Base-by-base conservation (phyloP, 1,139 yeast species). In the Arxiozyma bovina region DNA sequence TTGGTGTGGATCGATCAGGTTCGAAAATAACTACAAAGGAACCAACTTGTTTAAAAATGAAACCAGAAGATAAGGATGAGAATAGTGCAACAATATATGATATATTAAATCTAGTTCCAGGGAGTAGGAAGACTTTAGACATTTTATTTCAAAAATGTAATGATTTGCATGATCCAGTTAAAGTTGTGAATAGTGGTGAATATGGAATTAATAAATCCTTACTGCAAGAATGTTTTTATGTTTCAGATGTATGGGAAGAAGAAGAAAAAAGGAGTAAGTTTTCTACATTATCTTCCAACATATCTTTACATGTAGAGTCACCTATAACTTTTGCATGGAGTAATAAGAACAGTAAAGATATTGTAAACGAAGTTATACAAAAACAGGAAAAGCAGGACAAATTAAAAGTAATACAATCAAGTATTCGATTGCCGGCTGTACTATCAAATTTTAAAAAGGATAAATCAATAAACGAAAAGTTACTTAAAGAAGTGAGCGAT, bases 261-360 rank as follows among this genome's bases (percentile, higher is more conserved):
- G 63, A 62, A 48, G 66, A 65, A 50, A 54, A 57, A 30, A 49
- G 46, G 9, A 54, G 56, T 4, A 53, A 27, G 41, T 45, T 57
- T 5, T 57, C 56, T 38, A 50, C 53, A 6, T 54, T 54, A 22
- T 49, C 58, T 3, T 51, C 60, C 9, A 53, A 56, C 8, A 51
- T 57, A 1, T 34, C 47, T 12, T 52, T 63, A 34, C 60, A 56
- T 22, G 38, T 54, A 15, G 67, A 65, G 25, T 53, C 62, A 4
- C 65, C 68, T 6, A 61, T 63, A 5, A 53, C 58, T 17, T 65
- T 66, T 54, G 57, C 64, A 11, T 66, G 70, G 69, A 64, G 66
- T 42, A 54, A 55, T 42, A 54, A 52, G 9, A 45, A 17, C 15
- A n/a, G 49, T 15, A 20, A 48, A n/a, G 22, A 42, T 42, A 9